Evolutionary conservation across 2,329 filamentous ascomycete species (phyloP).

Genomic region (Clonostachys rhizophaga): DNA sequence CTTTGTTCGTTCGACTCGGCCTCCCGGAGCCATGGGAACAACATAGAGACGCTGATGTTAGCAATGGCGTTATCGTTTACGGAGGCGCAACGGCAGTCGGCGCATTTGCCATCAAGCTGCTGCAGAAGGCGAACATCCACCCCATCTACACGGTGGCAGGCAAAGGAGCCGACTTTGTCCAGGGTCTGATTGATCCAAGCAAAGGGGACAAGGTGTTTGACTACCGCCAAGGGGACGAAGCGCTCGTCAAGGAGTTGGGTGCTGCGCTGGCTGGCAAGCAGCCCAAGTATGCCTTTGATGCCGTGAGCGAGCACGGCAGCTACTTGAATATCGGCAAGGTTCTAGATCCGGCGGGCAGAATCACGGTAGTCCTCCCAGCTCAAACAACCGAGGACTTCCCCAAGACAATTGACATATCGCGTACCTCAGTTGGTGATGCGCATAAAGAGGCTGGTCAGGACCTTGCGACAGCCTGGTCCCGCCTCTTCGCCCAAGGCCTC

Average conservation of each 20-base stretch:
- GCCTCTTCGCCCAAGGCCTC: not conserved
- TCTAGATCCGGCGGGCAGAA: constrained; percentile 30
- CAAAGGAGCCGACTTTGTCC: constrained; percentile 2
- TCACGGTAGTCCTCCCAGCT: not conserved
- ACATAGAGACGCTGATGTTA: constrained; percentile 11
- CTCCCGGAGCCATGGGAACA: constrained; percentile 43
- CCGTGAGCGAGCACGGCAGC: constrained; percentile 1
- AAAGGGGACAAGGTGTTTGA: constrained; percentile 12
- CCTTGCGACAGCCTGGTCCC: not conserved
- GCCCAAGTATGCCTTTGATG: constrained; percentile 4
- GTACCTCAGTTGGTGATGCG: not conserved
- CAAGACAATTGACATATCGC: not conserved
- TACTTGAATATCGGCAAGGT: not conserved
- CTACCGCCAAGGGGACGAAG: constrained; percentile 8
- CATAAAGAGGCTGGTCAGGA: not conserved
- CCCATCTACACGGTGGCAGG: constrained; percentile 46
- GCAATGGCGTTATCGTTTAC: constrained; percentile 34
- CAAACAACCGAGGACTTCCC: not conserved
- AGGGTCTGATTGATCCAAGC: constrained; percentile 5
- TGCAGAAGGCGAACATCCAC: constrained; percentile 42
- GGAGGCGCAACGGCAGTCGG: constrained; percentile 48
- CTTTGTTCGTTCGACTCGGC: constrained; percentile 36
- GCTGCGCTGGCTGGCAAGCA: not conserved
- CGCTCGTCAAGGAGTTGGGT: constrained; percentile 2
- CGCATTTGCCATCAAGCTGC: constrained; percentile 52